These are phyloP conservation scores for Trametes hirsuta DNA, from an alignment of 1,284 basidiomycete species.

Conservation along the genomic window DNA sequence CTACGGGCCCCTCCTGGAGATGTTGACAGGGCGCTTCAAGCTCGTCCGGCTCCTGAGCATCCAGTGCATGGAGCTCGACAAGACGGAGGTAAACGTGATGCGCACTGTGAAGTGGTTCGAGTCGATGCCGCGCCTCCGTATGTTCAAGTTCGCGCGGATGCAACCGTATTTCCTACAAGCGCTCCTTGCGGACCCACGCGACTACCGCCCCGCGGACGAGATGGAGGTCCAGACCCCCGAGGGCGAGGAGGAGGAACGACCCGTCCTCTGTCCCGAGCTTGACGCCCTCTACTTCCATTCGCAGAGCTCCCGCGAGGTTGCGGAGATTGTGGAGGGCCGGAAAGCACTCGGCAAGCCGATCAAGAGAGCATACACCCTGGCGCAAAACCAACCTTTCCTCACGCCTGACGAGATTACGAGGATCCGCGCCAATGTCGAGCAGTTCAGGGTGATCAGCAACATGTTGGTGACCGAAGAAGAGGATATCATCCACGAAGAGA, in stretches of 20 bases:
- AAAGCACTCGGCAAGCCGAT: conserved; percentile 36
- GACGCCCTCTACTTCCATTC: conserved; percentile 45
- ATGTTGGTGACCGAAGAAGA: conserved; percentile 9
- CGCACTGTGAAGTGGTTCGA: conserved; percentile 50
- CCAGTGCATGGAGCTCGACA: conserved; percentile 43
- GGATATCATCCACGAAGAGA: conserved; percentile 13
- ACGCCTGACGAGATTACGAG: conserved; percentile 20
- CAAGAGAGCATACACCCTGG: conserved; percentile 39
- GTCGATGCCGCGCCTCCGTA: conserved; percentile 55
- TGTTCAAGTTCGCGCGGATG: conserved; percentile 50
- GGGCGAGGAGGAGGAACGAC: conserved; percentile 13
- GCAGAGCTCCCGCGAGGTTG: conserved; percentile 30
- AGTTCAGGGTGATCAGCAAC: neutral
- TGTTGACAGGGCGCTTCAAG: conserved; percentile 49
- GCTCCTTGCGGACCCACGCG: conserved; percentile 44
- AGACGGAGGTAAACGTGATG: conserved; percentile 26
- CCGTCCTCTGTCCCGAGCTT: conserved; percentile 45
- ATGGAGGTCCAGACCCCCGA: conserved; percentile 15
- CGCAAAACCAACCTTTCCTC: conserved; percentile 23
- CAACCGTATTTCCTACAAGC: conserved; percentile 43
- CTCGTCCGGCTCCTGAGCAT: conserved; percentile 53
- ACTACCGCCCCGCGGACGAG: conserved; percentile 8
- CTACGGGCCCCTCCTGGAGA: conserved; percentile 48
- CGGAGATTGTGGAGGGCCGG: conserved; percentile 34
- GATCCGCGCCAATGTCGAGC: conserved; percentile 1